Percentiles rank a stretch among this genome's conserved stretches.
Conservation (phyloP, 192 early-diverging fungal species). For the Coemansia javaensis region DNA sequence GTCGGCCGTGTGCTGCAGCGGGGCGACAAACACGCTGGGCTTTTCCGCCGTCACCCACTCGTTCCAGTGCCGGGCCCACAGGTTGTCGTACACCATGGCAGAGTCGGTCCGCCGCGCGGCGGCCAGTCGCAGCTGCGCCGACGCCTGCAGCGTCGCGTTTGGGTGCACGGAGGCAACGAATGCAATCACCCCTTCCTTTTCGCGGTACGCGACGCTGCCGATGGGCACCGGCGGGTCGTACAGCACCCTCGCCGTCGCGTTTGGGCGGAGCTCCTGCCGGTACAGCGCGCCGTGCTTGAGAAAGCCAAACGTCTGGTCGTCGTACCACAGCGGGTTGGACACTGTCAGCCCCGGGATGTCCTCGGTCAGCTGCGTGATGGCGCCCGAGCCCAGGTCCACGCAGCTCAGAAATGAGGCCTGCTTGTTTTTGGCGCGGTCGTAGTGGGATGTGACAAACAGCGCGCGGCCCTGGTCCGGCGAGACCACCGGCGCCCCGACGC, state of each 20-base stretch:
- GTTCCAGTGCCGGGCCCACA: constrained; percentile 81
- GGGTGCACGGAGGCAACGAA: constrained; percentile 25
- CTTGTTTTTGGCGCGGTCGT: constrained; percentile 21
- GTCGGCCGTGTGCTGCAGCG: constrained; percentile 16
- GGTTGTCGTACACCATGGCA: constrained; percentile 56
- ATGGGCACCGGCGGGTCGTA: constrained; percentile 21
- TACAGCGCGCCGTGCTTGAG: constrained; percentile 19
- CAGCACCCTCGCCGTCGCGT: constrained; percentile 10
- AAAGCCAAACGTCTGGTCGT: constrained; percentile 10
- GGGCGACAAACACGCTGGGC: constrained; percentile 55
- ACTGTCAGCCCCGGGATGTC: constrained; percentile 1
- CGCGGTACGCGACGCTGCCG: constrained; percentile 13
- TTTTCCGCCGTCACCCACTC: constrained; percentile 55
- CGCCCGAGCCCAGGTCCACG: constrained; percentile 15
- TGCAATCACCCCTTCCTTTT: background rate
- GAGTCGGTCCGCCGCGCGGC: constrained; percentile 40
- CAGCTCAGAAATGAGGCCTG: constrained; percentile 6
- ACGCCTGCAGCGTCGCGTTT: constrained; percentile 33
- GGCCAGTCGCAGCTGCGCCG: constrained; percentile 29
- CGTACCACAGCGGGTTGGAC: constrained; percentile 29
- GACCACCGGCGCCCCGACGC: constrained; percentile 22
- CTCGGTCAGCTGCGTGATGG: constrained; percentile 25
- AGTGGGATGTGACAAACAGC: constrained; percentile 22
- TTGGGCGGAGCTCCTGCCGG: constrained; percentile 22
- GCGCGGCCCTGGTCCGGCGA: constrained; percentile 23